Base-by-base conservation (phyloP, 2,329 filamentous ascomycete species). In the Aspergillus fijiensis region DNA sequence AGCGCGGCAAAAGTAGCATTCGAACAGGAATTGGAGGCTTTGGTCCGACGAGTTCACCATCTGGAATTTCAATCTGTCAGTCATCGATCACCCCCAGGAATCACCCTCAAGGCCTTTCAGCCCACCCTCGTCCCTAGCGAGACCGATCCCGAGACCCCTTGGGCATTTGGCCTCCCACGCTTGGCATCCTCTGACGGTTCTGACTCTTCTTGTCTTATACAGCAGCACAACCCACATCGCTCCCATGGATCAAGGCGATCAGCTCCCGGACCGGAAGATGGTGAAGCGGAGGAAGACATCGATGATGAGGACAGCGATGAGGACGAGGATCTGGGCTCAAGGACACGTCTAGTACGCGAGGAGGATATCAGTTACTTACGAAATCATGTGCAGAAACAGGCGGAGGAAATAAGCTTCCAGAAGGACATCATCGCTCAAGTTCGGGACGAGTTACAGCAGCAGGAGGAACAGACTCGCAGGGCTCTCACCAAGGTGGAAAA, bases 341-440 rank as follows among this genome's bases (percentile, higher is more conserved):
- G 65, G 69, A 83, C 68, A 69, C 78, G 69, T 74, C 71, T 81
- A 77, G 80, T 85, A 70, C 85, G 91, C 68, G 89, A 92, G 72
- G 89, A 94, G 78, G 90, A 94, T 74, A 88, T 96, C 69, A 88
- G 89, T 76, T 90, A 91, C 65, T 83, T 97, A 67, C 89, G 90
- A 70, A 92, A 96, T 70, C 92, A 96, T 77, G 89, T 98, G 64
- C 91, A 96, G 73, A 91, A 93, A 74, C 92, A 98, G 80, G 93
- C 93, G 59, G 92, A 96, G 76, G 87, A 96, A 73, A 92, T 97
- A 69, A 89, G 91, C 76, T 90, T 85, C 69, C 93, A 96, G 76
- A 90, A 90, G 69, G 87, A 92, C 68, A 90, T 95, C 77, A 89
- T 96, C 64, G 88, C 89, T 61, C 89, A 89, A 71, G 90, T 97